Evolutionary conservation across 176 grass and related monocot genomes (phyloP), one percentile per base, ranked within the genome.

Genomic region (Oryza meyeriana): DNA sequence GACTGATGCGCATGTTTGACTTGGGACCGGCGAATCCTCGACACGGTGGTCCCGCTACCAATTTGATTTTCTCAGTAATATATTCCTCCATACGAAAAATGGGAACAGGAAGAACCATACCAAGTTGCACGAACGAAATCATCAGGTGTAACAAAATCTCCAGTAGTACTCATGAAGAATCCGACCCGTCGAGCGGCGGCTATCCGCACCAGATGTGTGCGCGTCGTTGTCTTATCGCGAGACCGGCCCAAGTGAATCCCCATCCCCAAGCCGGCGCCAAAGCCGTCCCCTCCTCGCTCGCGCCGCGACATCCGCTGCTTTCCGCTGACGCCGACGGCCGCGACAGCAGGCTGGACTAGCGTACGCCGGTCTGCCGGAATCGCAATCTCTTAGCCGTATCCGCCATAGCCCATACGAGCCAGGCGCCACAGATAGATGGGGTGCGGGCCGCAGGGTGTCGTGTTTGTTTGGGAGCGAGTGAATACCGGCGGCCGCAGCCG

Each of bases 161-260:
- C 9, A 12, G 66, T 14, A 41, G 8, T 7, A 35, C 35, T 4
- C 10, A 24, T 42, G 14, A 5, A 42, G 36, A 63, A 73, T 64
- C 38, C 20, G 63, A 80, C 59, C 82, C 47, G 64, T 24, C 59
- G 47, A 28, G 8, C 18, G 59, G 30, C 69, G 70, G 25, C 61
- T 41, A 40, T 86, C 88, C 59, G 64, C 35, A 64, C 55, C 83
- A 27, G 87, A 89, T 89, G 24, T 89, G 24, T 79, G 86, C 64
- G 39, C 70, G 82, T 90, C 84, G 38, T 48, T 59, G 35, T 87
- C 88, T 87, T 87, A 90, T 87, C 74, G 82, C 71, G 38, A 80
- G 62, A 63, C 81, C 52, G 22, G 39, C 36, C 8, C 64, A 18
- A 38, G 18, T 61, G 59, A 55, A 32, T 18, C 31, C 42, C 22